Evolutionary conservation across 257 asterid genomes (phyloP).

Genomic region (Ocimum tenuiflorum): DNA sequence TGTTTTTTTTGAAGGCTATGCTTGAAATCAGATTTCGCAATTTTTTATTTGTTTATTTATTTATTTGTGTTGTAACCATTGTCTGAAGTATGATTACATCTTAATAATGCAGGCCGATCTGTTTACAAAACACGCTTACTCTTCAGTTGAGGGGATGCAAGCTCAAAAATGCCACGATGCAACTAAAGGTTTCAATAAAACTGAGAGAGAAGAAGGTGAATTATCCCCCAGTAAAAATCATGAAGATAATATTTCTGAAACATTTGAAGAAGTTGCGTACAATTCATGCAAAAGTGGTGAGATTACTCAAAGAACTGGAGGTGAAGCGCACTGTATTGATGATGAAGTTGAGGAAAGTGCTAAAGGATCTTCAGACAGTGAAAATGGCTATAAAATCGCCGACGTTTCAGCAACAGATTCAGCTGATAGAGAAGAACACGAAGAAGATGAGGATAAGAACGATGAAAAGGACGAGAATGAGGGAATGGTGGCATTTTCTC

Average conservation of each 20-base stretch:
- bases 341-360: constrained; percentile 64
- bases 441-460: constrained; percentile 50
- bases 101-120: constrained; percentile 37
- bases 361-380: constrained; percentile 66
- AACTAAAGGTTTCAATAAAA: constrained; percentile 28
- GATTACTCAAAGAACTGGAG: constrained; percentile 26
- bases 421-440: constrained; percentile 68
- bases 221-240: constrained; percentile 54
- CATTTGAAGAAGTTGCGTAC: constrained; percentile 25
- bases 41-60: not conserved
- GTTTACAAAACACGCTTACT: constrained; percentile 27
- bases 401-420: constrained; percentile 75
- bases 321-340: constrained; percentile 19
- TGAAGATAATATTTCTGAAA: constrained; percentile 33
- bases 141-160: constrained; percentile 33
- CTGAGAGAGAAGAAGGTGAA: constrained; percentile 71
- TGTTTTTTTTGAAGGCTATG: no score
- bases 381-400: constrained; percentile 66
- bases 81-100: not conserved
- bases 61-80: not conserved
- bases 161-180: constrained; percentile 35
- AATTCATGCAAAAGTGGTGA: constrained; percentile 27
- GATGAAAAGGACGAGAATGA: constrained; percentile 58
- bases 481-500: constrained; percentile 41
- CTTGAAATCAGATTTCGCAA: no score